Percentiles rank a stretch among this genome's conserved stretches.
Conservation (phyloP, 148 eudicot genomes). For the Simmondsia chinensis region DNA sequence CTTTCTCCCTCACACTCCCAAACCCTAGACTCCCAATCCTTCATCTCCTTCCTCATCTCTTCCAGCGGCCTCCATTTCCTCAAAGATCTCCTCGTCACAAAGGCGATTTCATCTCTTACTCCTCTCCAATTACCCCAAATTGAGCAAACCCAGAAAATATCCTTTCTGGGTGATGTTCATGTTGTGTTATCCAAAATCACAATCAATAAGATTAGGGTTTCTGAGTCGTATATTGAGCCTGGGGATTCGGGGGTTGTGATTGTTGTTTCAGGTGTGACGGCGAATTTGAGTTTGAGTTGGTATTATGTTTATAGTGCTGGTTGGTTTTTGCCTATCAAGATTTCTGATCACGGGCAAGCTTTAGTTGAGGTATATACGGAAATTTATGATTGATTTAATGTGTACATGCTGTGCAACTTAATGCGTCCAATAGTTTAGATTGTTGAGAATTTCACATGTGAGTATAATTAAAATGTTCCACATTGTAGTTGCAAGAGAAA, state of each 20-base stretch:
- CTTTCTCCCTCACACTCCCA: constrained; percentile 8
- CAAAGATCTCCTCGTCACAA: constrained; percentile 50
- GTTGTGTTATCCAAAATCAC: constrained; percentile 42
- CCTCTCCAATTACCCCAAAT: constrained; percentile 57
- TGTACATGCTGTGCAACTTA: too few relatives aligned
- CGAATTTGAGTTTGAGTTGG: constrained; percentile 68
- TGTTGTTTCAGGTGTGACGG: constrained; percentile 50
- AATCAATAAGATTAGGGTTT: constrained; percentile 35
- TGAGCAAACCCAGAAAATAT: constrained; percentile 38
- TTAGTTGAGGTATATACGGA: constrained; percentile 67
- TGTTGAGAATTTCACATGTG: too few relatives aligned
- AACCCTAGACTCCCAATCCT: constrained; percentile 20
- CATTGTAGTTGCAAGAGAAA: too few relatives aligned
- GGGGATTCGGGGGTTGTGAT: constrained; percentile 51
- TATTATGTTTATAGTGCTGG: constrained; percentile 44
- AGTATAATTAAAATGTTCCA: too few relatives aligned
- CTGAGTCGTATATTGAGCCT: constrained; percentile 34
- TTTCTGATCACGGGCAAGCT: constrained; percentile 75
- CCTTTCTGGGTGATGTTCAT: constrained; percentile 52
- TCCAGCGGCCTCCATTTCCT: constrained; percentile 58
- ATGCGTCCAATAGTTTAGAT: too few relatives aligned
- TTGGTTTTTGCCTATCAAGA: constrained; percentile 31
- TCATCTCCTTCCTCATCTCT: constrained; percentile 46
- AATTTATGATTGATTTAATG: too few relatives aligned
- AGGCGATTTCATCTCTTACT: constrained; percentile 51